These are phyloP conservation scores for Phytophthora pseudosyringae DNA, from an alignment of 352 stramenopile species.

Conservation along the genomic window DNA sequence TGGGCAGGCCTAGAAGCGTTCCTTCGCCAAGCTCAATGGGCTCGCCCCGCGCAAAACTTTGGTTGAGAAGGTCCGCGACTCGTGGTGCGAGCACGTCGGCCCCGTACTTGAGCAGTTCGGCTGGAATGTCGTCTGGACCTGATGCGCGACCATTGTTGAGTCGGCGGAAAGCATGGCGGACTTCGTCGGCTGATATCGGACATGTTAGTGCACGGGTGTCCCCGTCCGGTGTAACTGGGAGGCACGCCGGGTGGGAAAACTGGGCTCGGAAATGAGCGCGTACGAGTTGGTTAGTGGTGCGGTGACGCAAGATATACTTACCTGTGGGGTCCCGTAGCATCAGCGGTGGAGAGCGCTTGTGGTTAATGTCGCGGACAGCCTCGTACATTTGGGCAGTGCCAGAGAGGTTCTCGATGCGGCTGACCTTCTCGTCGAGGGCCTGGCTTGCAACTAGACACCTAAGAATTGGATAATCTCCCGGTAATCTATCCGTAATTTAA, in stretches of 20 bases:
- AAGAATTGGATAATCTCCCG: too few species aligned
- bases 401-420: not conserved
- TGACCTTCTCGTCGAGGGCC: not conserved
- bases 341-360: not conserved
- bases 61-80: not conserved
- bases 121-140: conserved; percentile 2
- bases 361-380: not conserved
- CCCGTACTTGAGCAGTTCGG: not conserved
- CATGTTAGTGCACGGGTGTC: not conserved
- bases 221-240: not conserved
- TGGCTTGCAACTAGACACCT: not conserved
- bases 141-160: conserved; percentile 1
- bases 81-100: not conserved
- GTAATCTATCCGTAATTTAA: too few species aligned
- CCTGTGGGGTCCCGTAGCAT: not conserved
- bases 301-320: conserved; percentile 8
- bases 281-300: not conserved
- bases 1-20: not conserved
- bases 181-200: not conserved
- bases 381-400: not conserved
- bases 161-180: not conserved
- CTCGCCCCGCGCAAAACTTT: not conserved
- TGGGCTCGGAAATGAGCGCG: not conserved
- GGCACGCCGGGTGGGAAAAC: not conserved
- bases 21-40: not conserved